A percentile compares a stretch with the other conserved stretches of the same genome.
These are phyloP conservation scores for Fraxinus dipetala DNA, from an alignment of 305 asterid genomes.

Conservation along the genomic window DNA sequence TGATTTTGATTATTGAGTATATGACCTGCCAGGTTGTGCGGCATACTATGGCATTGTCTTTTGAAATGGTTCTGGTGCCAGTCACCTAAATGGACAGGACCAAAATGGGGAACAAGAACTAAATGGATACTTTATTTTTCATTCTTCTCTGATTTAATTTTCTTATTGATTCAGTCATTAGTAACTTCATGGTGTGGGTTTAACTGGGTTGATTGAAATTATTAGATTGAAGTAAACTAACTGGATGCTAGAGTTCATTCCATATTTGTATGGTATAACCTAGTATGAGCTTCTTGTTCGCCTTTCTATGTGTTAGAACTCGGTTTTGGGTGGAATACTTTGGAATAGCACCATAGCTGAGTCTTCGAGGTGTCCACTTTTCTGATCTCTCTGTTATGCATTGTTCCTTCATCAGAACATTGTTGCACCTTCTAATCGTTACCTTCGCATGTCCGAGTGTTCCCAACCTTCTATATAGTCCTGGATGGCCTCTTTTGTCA, in stretches of 20 bases:
- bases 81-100: neutral
- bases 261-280: constrained; percentile 2
- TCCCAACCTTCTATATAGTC: constrained; percentile 17
- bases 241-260: constrained; percentile 10
- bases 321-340: constrained; percentile 11
- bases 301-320: constrained; percentile 4
- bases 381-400: constrained; percentile 15
- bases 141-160: constrained; percentile 6
- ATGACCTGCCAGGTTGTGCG: constrained; percentile 7
- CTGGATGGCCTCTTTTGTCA: constrained; percentile 17
- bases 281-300: constrained; percentile 16
- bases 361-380: constrained; percentile 14
- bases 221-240: constrained; percentile 5
- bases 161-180: constrained; percentile 7
- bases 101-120: neutral
- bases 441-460: constrained; percentile 1
- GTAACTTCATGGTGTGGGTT: constrained; percentile 8
- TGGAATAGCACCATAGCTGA: constrained; percentile 2
- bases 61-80: neutral
- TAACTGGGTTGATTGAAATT: constrained; percentile 16
- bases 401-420: constrained; percentile 4
- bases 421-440: constrained; percentile 14
- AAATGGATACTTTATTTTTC: constrained; percentile 10
- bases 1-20: constrained; percentile 13
- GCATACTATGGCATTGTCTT: constrained; percentile 12